These are phyloP conservation scores for Inosperma sp. DNA, from an alignment of 768 basidiomycete genomes.

Conservation along the genomic window DNA sequence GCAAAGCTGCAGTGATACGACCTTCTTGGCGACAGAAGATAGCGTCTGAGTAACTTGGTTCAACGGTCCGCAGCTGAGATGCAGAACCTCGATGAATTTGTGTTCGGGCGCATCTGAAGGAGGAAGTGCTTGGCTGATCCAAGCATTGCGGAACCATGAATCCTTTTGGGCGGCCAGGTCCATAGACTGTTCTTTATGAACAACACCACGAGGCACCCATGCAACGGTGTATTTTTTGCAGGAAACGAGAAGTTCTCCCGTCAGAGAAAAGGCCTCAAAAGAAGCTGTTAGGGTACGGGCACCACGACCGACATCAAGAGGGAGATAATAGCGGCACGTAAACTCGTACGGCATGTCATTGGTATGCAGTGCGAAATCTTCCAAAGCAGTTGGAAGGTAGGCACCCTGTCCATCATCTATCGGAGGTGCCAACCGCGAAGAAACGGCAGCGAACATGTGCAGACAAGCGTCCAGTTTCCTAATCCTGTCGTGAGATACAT, in stretches of 20 bases:
- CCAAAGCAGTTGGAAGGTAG: slow-evolving; percentile 30
- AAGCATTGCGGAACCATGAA: slow-evolving; percentile 23
- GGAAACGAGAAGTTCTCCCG: slow-evolving; percentile 28
- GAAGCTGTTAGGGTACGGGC: slow-evolving; percentile 24
- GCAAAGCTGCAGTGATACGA: slow-evolving; percentile 14
- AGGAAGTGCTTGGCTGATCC: slow-evolving; percentile 18
- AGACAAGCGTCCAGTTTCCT: slow-evolving; percentile 34
- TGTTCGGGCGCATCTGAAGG: slow-evolving; percentile 4
- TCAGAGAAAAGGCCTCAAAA: slow-evolving; percentile 29
- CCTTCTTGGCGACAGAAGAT: slow-evolving; percentile 16
- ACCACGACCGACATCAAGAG: slow-evolving; percentile 26
- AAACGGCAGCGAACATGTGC: slow-evolving; percentile 31
- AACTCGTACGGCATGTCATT: slow-evolving; percentile 30
- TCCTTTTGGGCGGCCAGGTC: too few species aligned
- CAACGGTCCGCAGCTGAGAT: slow-evolving; percentile 18
- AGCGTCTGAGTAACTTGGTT: slow-evolving; percentile 16
- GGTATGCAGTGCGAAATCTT: slow-evolving; percentile 26
- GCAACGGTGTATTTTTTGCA: slow-evolving; percentile 33
- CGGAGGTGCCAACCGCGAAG: slow-evolving; percentile 19
- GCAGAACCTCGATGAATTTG: slow-evolving; percentile 22
- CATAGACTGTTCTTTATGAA: slow-evolving; percentile 9
- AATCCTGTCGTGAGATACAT: slow-evolving; percentile 27
- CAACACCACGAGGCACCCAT: slow-evolving; percentile 31
- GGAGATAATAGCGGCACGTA: slow-evolving; percentile 32
- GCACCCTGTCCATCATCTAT: slow-evolving; percentile 25